Base-by-base conservation (phyloP, 176 grass and related monocot species). In the Oryza nivara region DNA sequence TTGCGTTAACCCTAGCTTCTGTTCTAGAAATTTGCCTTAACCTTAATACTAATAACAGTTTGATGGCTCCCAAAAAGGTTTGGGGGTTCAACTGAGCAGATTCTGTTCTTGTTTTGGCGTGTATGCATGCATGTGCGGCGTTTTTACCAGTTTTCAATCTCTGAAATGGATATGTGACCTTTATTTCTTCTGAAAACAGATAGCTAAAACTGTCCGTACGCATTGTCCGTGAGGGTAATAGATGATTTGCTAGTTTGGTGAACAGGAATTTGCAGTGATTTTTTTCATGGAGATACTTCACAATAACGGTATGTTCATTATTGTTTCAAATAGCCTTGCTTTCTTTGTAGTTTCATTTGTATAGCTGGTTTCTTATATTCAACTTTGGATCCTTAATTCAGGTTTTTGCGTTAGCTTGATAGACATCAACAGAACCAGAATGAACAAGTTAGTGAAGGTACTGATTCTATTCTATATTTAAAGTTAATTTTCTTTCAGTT, bases 251-350 rank as follows among this genome's bases (percentile, higher is more conserved):
- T 4, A 56, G 52, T 56, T 56, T 56, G 16, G 52, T 56, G 16
- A 19, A 56, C 52, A 16, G 7, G 6, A 65, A n/a, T 34, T 65
- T 14, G 58, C 51, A 47, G 8, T 11, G 25, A 45, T 23, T 72
- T 19, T 45, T 61, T 16, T 5, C 47, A 90, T 90, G 88, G 84
- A 79, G 74, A 79, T 82, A 38, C 25, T 90, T 61, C 68, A 68
- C 75, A 63, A 74, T 63, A 85, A 75, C 36, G 52, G 66, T 85
- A 63, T 5, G 49, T 63, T 34, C 49, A 40, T 63, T 11, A 25
- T 1, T 16, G 25, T 22, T 25, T 15, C 49, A 71, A 46, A 13
- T 4, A 46, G 70, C 45, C 66, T 13, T 6, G 16, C 11, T 28
- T 45, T 0, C 9, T 68, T 22, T 30, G 7, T 25, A 8, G 3